A percentile compares a stretch with the other conserved stretches of the same genome.
These are phyloP conservation scores for Aspergillus leporis DNA, from an alignment of 495 filamentous ascomycete genomes.

Conservation along the genomic window DNA sequence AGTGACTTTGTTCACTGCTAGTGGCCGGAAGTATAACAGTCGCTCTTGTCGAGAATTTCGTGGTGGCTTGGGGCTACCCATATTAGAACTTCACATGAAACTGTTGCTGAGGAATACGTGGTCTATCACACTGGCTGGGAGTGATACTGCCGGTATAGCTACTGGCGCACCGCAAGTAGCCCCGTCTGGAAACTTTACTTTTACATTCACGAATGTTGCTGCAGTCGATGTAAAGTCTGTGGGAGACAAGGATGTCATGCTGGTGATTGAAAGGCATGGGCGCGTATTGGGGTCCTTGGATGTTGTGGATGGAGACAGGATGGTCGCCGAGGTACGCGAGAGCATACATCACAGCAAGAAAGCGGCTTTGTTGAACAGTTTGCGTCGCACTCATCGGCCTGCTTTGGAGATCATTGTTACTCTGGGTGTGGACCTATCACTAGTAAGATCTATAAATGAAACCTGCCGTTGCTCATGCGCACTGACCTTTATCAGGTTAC, in stretches of 20 bases:
- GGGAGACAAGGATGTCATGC: slow-evolving; percentile 5
- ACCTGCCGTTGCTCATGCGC: not conserved
- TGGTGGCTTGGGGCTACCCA: slow-evolving; percentile 28
- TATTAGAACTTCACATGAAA: slow-evolving; percentile 14
- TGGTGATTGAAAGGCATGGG: slow-evolving; percentile 17
- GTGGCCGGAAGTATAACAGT: slow-evolving; percentile 11
- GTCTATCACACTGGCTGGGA: slow-evolving; percentile 6
- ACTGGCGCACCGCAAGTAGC: not conserved
- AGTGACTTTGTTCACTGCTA: slow-evolving; percentile 9
- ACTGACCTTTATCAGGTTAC: slow-evolving; percentile 9
- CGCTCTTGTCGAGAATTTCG: slow-evolving; percentile 30
- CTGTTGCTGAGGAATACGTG: not conserved
- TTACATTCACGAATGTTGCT: slow-evolving; percentile 10
- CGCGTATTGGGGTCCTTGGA: slow-evolving; percentile 21
- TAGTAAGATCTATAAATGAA: slow-evolving; percentile 13
- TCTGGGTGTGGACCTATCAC: slow-evolving; percentile 21
- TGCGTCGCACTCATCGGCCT: slow-evolving; percentile 16
- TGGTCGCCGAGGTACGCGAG: slow-evolving; percentile 23
- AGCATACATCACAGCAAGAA: slow-evolving; percentile 24
- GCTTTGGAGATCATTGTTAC: slow-evolving; percentile 23
- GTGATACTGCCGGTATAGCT: not conserved
- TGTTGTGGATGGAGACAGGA: slow-evolving; percentile 26
- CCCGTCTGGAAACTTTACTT: not conserved
- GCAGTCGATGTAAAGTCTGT: not conserved
- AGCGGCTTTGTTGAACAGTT: slow-evolving; percentile 17